Conservation (phyloP, 805 yeast genomes). For the Candida nemodendra region DNA sequence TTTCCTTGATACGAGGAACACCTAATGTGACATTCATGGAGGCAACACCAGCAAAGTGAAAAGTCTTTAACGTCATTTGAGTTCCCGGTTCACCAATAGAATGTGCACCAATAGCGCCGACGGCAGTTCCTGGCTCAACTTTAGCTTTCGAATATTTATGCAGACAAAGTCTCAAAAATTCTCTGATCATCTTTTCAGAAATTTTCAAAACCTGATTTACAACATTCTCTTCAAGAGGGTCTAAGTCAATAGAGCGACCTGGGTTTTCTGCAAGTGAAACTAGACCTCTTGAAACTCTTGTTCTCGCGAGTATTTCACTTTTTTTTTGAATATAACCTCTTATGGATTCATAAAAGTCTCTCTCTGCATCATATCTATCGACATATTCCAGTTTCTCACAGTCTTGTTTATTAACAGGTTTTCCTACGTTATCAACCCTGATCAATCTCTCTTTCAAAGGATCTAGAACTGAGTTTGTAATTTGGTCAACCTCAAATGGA, state of each 20-base stretch:
- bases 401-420: slow-evolving; percentile 43
- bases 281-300: slow-evolving; percentile 55
- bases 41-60: slow-evolving; percentile 97
- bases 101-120: slow-evolving; percentile 99
- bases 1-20: slow-evolving; percentile 99
- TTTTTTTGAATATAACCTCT: slow-evolving; percentile 59
- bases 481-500: slow-evolving; percentile 66
- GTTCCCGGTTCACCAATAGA: slow-evolving; percentile 99
- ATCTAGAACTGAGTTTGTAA: slow-evolving; percentile 52
- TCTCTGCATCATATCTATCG: slow-evolving; percentile 85
- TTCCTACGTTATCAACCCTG: slow-evolving; percentile 75
- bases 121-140: slow-evolving; percentile 99
- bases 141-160: slow-evolving; percentile 82
- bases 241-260: slow-evolving; percentile 28
- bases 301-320: slow-evolving; percentile 52
- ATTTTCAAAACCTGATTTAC: slow-evolving; percentile 68
- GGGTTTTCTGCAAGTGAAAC: slow-evolving; percentile 39
- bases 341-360: slow-evolving; percentile 78
- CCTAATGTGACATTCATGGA: slow-evolving; percentile 98
- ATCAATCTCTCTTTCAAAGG: slow-evolving; percentile 61
- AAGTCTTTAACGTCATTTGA: slow-evolving; percentile 85
- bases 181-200: slow-evolving; percentile 54
- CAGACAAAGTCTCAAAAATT: slow-evolving; percentile 74
- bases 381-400: slow-evolving; percentile 57
- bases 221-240: slow-evolving; percentile 37